Evolutionary conservation across 176 grass and related monocot genomes (phyloP), one percentile per base, ranked within the genome.

Genomic region (Aegilops longissima): DNA sequence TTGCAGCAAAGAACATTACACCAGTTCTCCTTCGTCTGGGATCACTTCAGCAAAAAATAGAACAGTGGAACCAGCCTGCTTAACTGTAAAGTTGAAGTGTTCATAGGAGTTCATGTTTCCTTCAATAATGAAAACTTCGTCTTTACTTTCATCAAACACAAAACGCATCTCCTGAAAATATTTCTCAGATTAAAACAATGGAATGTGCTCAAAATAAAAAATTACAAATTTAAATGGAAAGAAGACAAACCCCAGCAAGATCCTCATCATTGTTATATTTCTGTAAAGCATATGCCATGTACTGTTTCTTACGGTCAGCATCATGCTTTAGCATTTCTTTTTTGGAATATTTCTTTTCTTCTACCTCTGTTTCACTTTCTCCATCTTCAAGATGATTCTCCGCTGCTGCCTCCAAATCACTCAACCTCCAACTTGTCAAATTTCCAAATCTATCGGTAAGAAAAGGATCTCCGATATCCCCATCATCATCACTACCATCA

Each of bases 1-100:
- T 47, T 74, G 71, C 71, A 74, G 71, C n/a, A 74, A 14, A 29
- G 72, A 76, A 76, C 72, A 29, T 76, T 14, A 30, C 72, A 76
- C 4, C 4, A 17, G 6, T 51, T 44, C 4, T 51, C 17, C 72
- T 76, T 14, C 24, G 3, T 47, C 12, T 49, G 72, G 72, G 10
- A 76, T 14, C 12, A 76, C 42, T 51, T 51, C 72, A 30, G 42
- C 72, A 51, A 76, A 76, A 51, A 76, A 76, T 49, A 76, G 45
- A 76, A 76, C 23, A 6, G 13, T 17, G 42, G 42, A 76, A 18
- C 24, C 72, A 51, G 72, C 42, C 42, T 76, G 42, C 23, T 76
- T 76, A 76, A 44, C 40, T 51, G 13, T 49, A 27, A 76, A 76
- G 72, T 76, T 76, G 72, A 76, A 76, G 47, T 76, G 44, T 18